Evolutionary conservation across 2,329 filamentous ascomycete species (phyloP).

Genomic region (Claviceps monticola): DNA sequence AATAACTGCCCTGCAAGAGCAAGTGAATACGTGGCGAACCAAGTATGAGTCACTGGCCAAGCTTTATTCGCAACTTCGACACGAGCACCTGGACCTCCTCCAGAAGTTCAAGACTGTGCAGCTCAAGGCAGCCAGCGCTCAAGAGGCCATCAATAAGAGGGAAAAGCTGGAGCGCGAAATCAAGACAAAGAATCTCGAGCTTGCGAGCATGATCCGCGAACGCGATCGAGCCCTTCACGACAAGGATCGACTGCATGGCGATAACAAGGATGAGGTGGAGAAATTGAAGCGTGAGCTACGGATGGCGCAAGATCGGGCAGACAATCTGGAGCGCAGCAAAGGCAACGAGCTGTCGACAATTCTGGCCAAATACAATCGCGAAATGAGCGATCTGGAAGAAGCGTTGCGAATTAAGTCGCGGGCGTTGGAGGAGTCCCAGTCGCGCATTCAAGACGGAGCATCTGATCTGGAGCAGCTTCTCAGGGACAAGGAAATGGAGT

Average conservation of each 20-base stretch:
- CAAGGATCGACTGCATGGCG: constrained; percentile 73
- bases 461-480: constrained; percentile 76
- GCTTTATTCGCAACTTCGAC: constrained; percentile 87
- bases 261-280: constrained; percentile 84
- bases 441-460: constrained; percentile 64
- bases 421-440: constrained; percentile 69
- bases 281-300: constrained; percentile 89
- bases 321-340: constrained; percentile 85
- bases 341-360: constrained; percentile 89
- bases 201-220: constrained; percentile 97
- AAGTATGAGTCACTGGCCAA: constrained; percentile 97
- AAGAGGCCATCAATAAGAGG: constrained; percentile 87
- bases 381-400: constrained; percentile 94
- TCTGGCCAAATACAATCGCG: constrained; percentile 90
- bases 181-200: constrained; percentile 98
- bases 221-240: constrained; percentile 87
- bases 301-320: constrained; percentile 79
- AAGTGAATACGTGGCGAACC: constrained; percentile 92
- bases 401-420: constrained; percentile 77
- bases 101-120: constrained; percentile 96
- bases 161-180: constrained; percentile 95
- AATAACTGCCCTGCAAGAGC: constrained; percentile 82
- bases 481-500: constrained; percentile 90
- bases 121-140: constrained; percentile 88
- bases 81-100: constrained; percentile 86